Percentiles rank a stretch among this genome's conserved stretches.
Evolutionary conservation across 2,329 filamentous ascomycete species (phyloP).

Genomic region (Parascedosporium putredinis): DNA sequence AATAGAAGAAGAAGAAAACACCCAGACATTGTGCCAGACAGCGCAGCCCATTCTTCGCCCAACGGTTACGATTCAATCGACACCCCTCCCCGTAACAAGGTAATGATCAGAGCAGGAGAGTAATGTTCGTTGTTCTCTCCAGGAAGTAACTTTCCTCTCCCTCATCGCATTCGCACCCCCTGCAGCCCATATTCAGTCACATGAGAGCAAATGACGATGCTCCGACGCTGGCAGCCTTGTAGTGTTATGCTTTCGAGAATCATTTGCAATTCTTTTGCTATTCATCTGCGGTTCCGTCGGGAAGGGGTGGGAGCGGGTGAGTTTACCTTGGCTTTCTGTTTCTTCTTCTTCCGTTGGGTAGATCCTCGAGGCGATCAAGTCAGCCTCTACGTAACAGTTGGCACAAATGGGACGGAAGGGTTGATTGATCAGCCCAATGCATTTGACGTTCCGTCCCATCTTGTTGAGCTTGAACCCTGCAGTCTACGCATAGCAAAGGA

Average conservation of each 20-base stretch:
- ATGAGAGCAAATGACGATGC: not conserved
- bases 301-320: not conserved
- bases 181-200: not conserved
- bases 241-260: too few species aligned
- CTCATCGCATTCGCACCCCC: not conserved
- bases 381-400: not conserved
- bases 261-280: too few species aligned
- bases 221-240: not conserved
- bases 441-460: not conserved
- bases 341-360: not conserved
- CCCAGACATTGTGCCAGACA: too few species aligned
- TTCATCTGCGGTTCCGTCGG: too few species aligned
- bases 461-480: too few species aligned
- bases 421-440: conserved; percentile 1
- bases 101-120: not conserved
- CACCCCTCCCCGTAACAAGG: not conserved
- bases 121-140: not conserved
- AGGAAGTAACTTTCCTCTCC: not conserved
- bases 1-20: not conserved
- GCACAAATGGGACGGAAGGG: not conserved
- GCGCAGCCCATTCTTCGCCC: not conserved
- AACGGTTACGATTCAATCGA: not conserved
- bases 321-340: not conserved
- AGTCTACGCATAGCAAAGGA: too few species aligned
- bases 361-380: not conserved